Base-by-base conservation (phyloP, 805 yeast genomes). In the Metschnikowia kofuensis region DNA sequence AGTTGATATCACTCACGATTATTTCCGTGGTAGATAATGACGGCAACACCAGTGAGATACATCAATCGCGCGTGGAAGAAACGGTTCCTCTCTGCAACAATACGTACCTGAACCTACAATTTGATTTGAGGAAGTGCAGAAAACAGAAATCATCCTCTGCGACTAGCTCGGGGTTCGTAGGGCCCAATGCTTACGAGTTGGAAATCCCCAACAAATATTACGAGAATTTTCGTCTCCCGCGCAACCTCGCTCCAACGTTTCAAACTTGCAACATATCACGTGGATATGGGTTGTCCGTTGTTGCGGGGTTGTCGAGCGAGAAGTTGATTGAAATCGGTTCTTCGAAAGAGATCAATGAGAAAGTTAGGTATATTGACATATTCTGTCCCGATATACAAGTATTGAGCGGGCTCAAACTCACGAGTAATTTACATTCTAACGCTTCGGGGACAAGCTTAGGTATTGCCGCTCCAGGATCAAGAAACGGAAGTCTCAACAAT, bases 221-320 rank as follows among this genome's bases (percentile, higher is more conserved):
- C 50, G 55, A 65, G 27, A 70, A 69, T 51, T 72, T 79, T 38
- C 60, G 66, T 2, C 52, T 80, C 14, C 84, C 86, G 0, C 75
- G 71, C 40, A 55, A 69, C 38, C 64, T 78, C 4, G 66, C 82
- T 2, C 87, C 88, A 2, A 63, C 78, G 15, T 84, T 85, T 60
- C 63, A 60, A 27, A 75, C 83, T 5, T 82, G 87, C 57, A 83
- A 82, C 56, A 71, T 84, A 21, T 58, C 67, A 10, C 68, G 86
- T 35, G 54, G 50, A n/a, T 80, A 81, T 56, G 52, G 57, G 5
- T 45, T 79, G 37, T 61, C 57, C 35, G 57, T 77, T 11, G 53
- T 55, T 1, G 69, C 63, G 5, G 73, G 71, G 7, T 40, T 64
- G 16, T 56, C 67, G 2, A 45, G 52, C 29, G 55, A 52, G 28